Evolutionary conservation across 495 filamentous ascomycete genomes (phyloP).

Genomic region (Alectoria sarmentosa): DNA sequence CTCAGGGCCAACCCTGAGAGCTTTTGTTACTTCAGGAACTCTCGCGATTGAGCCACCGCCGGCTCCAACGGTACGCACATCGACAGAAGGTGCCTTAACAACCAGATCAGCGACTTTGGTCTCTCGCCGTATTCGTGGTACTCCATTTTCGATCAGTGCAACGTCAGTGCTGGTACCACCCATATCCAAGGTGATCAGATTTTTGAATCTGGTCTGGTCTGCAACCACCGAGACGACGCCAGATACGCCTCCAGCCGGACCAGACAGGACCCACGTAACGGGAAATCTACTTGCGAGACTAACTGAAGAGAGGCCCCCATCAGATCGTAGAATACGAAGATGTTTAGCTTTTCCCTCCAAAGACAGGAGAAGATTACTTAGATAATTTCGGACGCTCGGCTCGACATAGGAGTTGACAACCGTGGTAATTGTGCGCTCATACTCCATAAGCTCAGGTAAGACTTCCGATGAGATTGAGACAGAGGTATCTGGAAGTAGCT

Average conservation of each 20-base stretch:
- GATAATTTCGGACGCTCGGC: conserved; percentile 42
- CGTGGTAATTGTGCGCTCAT: conserved; percentile 45
- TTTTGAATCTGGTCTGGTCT: conserved; percentile 40
- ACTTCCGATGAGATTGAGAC: conserved; percentile 42
- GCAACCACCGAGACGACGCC: conserved; percentile 43
- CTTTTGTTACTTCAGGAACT: conserved; percentile 42
- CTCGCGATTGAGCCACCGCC: conserved; percentile 43
- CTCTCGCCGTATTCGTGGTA: conserved; percentile 41
- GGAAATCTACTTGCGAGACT: conserved; percentile 39
- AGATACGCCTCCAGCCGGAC: conserved; percentile 42
- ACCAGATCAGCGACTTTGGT: conserved; percentile 40
- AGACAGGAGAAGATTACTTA: conserved; percentile 33
- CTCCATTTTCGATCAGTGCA: conserved; percentile 40
- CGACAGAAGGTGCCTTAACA: conserved; percentile 43
- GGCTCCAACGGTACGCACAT: conserved; percentile 44
- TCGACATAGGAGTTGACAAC: conserved; percentile 46
- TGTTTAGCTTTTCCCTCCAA: conserved; percentile 36
- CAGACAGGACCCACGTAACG: conserved; percentile 44
- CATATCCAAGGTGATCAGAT: conserved; percentile 47
- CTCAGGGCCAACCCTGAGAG: conserved; percentile 43
- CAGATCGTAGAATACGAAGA: conserved; percentile 44
- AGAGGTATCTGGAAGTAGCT: conserved; percentile 34
- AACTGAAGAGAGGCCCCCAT: conserved; percentile 42
- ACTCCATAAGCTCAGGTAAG: conserved; percentile 44
- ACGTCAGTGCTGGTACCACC: conserved; percentile 46